phyloP scores from a whole-genome alignment of 176 grass and related monocot genomes.

The Oryza meridionalis region DNA sequence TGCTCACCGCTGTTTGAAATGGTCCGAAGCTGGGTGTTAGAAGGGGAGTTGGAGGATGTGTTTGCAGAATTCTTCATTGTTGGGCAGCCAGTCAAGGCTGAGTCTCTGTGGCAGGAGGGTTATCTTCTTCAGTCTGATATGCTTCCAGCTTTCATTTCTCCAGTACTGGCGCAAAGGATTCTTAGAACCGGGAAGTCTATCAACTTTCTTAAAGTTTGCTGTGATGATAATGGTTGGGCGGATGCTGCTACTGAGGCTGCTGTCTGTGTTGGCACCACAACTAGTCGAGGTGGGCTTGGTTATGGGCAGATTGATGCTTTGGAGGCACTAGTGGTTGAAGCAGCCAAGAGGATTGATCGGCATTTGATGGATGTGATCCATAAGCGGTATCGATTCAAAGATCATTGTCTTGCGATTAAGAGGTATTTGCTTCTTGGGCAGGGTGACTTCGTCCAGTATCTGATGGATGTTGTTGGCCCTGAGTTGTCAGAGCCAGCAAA shows the following conservation, averaged over 20 bases:
- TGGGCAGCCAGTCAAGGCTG: slow-evolving; percentile 79
- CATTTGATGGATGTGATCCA: slow-evolving; percentile 96
- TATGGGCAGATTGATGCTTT: slow-evolving; percentile 92
- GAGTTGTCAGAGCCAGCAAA: slow-evolving; percentile 95
- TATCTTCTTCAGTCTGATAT: slow-evolving; percentile 84
- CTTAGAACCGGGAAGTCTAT: slow-evolving; percentile 93
- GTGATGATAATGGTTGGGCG: slow-evolving; percentile 90
- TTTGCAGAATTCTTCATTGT: slow-evolving; percentile 93
- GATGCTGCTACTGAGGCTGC: slow-evolving; percentile 68
- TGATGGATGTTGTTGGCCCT: slow-evolving; percentile 92
- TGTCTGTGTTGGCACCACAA: slow-evolving; percentile 83
- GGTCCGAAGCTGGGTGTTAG: slow-evolving; percentile 84
- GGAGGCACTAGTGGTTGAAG: slow-evolving; percentile 85
- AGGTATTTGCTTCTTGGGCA: slow-evolving; percentile 94
- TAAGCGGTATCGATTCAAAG: slow-evolving; percentile 77
- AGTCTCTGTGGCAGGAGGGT: slow-evolving; percentile 86
- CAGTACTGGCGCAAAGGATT: slow-evolving; percentile 72
- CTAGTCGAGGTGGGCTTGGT: slow-evolving; percentile 74
- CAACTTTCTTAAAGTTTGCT: slow-evolving; percentile 91
- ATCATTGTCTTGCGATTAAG: slow-evolving; percentile 95
- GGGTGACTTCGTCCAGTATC: slow-evolving; percentile 97
- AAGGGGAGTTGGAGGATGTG: slow-evolving; percentile 87
- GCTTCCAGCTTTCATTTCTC: slow-evolving; percentile 92
- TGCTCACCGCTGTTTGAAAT: slow-evolving; percentile 98
- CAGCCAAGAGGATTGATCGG: slow-evolving; percentile 77